Percentiles rank a stretch among this genome's conserved stretches.
Conservation (phyloP, 2,329 filamentous ascomycete genomes). For the Ceratocystis harringtonii region DNA sequence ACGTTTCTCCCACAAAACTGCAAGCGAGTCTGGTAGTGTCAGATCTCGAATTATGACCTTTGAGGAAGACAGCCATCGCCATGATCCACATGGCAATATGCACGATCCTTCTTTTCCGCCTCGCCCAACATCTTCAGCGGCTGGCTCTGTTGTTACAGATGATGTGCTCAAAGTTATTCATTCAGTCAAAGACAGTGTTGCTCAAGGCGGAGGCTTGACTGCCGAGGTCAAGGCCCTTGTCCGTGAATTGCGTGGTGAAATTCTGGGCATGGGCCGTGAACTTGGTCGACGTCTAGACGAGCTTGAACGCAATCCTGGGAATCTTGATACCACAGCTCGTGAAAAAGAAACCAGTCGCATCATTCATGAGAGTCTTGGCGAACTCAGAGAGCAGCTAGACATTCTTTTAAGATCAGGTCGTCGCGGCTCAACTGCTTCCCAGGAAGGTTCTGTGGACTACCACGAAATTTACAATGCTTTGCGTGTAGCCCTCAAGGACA, state of each 20-base stretch:
- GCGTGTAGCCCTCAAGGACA: slow-evolving; percentile 55
- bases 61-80: slow-evolving; percentile 22
- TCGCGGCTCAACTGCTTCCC: slow-evolving; percentile 48
- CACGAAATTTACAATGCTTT: slow-evolving; percentile 78
- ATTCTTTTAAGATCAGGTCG: slow-evolving; percentile 62
- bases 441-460: slow-evolving; percentile 51
- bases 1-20: slow-evolving; percentile 7
- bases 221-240: slow-evolving; percentile 85
- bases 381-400: slow-evolving; percentile 75
- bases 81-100: slow-evolving; percentile 7
- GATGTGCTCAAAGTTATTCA: slow-evolving; percentile 72
- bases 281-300: slow-evolving; percentile 76
- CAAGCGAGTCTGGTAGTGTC: slow-evolving; percentile 18
- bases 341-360: slow-evolving; percentile 44
- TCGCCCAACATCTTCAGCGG: slow-evolving; percentile 16
- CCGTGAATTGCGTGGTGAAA: slow-evolving; percentile 77
- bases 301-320: slow-evolving; percentile 25
- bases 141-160: slow-evolving; percentile 45
- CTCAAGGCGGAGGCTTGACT: slow-evolving; percentile 75
- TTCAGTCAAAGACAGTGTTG: slow-evolving; percentile 79
- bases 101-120: slow-evolving; percentile 6
- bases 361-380: slow-evolving; percentile 63
- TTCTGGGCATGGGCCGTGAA: slow-evolving; percentile 86
- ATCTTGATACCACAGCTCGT: background rate
- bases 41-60: slow-evolving; percentile 28